Evolutionary conservation across 2,329 filamentous ascomycete genomes (phyloP).

Genomic region (Eutypella sp.): DNA sequence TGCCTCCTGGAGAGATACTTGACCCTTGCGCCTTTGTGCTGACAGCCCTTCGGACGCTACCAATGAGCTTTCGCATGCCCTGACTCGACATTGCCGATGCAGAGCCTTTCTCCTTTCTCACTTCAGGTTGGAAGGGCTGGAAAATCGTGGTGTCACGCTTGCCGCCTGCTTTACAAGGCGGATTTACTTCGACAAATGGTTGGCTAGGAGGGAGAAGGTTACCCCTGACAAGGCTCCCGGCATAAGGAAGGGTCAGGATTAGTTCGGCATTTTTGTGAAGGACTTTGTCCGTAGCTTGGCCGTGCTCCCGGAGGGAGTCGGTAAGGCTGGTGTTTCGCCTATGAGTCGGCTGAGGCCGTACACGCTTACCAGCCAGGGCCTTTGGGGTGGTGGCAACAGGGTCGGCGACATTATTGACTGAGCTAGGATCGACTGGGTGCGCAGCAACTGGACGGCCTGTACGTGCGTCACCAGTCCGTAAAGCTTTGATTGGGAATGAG

Average conservation of each 20-base stretch:
- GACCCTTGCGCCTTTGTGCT: constrained; percentile 52
- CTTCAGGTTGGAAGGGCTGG: constrained; percentile 31
- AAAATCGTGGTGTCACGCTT: constrained; percentile 52
- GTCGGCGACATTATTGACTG: constrained; percentile 40
- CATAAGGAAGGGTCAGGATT: constrained; percentile 60
- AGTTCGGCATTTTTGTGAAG: constrained; percentile 52
- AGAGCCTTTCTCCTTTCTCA: constrained; percentile 38
- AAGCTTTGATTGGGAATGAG: constrained; percentile 53
- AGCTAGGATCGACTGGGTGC: constrained; percentile 52
- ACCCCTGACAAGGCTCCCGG: constrained; percentile 82
- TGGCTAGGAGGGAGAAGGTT: constrained; percentile 78
- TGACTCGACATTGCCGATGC: constrained; percentile 60
- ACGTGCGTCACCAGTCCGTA: constrained; percentile 34
- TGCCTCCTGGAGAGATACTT: constrained; percentile 41
- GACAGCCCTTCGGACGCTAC: constrained; percentile 77
- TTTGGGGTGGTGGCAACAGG: constrained; percentile 55
- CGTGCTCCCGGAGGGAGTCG: constrained; percentile 73
- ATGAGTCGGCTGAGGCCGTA: constrained; percentile 57
- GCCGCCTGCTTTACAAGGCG: constrained; percentile 43
- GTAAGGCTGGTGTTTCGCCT: constrained; percentile 85
- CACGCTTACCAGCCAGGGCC: constrained; percentile 53
- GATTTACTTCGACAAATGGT: constrained; percentile 67
- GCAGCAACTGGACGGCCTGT: constrained; percentile 42
- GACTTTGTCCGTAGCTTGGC: constrained; percentile 39
- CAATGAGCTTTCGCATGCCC: constrained; percentile 80